Conservation (phyloP, 1,284 basidiomycete species). For the Fomitiporia mediterranea region DNA sequence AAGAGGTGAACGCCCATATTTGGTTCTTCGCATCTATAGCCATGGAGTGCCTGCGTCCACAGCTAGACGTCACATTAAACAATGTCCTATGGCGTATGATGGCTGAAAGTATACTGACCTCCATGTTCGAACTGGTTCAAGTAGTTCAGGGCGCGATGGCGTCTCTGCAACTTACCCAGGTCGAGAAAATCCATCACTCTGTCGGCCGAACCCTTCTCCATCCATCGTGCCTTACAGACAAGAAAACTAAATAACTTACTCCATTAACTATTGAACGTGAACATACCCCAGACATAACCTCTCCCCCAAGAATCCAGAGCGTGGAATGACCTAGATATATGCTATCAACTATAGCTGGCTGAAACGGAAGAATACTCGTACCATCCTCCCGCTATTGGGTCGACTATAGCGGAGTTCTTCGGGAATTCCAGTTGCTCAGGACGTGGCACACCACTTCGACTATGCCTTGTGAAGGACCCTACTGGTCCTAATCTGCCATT, state of each 20-base stretch:
- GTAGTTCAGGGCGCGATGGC: slow-evolving; percentile 56
- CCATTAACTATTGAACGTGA: not conserved
- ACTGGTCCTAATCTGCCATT: slow-evolving; percentile 62
- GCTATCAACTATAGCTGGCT: too few species aligned
- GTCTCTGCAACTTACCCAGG: slow-evolving; percentile 42
- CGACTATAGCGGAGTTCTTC: slow-evolving; percentile 58
- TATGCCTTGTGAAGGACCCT: slow-evolving; percentile 36
- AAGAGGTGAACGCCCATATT: slow-evolving; percentile 67
- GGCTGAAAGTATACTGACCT: slow-evolving; percentile 42
- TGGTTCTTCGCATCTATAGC: slow-evolving; percentile 51
- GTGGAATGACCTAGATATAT: slow-evolving; percentile 62
- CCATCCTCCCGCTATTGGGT: slow-evolving; percentile 77
- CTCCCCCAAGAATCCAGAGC: slow-evolving; percentile 70
- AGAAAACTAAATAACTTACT: slow-evolving; percentile 8
- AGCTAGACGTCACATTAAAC: slow-evolving; percentile 38
- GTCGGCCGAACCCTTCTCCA: slow-evolving; percentile 39
- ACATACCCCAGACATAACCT: slow-evolving; percentile 77
- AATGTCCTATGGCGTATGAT: not conserved
- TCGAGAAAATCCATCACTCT: slow-evolving; percentile 53
- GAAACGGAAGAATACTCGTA: slow-evolving; percentile 27
- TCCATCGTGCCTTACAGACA: slow-evolving; percentile 52
- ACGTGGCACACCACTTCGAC: slow-evolving; percentile 46
- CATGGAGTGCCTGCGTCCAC: slow-evolving; percentile 66
- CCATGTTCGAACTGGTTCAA: slow-evolving; percentile 50
- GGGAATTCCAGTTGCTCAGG: slow-evolving; percentile 57